Evolutionary conservation across 2,329 filamentous ascomycete species (phyloP).

Genomic region (Colletotrichum sp.): DNA sequence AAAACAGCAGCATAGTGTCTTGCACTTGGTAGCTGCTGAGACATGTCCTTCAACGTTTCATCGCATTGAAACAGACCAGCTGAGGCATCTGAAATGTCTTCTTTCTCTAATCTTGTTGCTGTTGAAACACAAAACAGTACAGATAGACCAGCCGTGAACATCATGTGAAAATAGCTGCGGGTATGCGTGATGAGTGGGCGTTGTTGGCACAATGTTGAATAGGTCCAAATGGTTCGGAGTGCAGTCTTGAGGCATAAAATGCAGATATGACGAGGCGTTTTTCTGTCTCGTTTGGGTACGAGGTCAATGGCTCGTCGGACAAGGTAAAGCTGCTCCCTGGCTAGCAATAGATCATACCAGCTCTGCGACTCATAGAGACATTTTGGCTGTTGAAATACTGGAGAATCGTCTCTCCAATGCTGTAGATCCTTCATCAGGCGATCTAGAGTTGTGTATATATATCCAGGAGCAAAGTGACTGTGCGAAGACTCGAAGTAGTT

Average conservation of each 20-base stretch:
- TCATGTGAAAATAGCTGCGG: conserved; percentile 51
- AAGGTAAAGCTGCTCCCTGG: conserved; percentile 43
- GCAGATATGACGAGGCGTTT: conserved; percentile 35
- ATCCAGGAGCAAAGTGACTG: conserved; percentile 18
- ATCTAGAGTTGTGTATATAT: conserved; percentile 28
- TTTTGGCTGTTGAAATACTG: conserved; percentile 32
- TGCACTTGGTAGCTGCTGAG: conserved; percentile 28
- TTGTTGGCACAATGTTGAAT: conserved; percentile 36
- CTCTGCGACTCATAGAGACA: conserved; percentile 46
- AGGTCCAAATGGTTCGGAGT: conserved; percentile 38
- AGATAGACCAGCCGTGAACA: conserved; percentile 47
- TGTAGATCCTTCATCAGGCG: conserved; percentile 36
- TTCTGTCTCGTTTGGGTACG: conserved; percentile 34
- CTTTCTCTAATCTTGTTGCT: background rate
- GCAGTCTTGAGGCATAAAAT: conserved; percentile 38
- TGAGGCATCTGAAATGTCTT: background rate
- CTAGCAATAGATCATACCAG: conserved; percentile 47
- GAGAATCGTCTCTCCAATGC: conserved; percentile 36
- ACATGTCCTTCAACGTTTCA: conserved; percentile 27
- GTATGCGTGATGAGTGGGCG: conserved; percentile 43
- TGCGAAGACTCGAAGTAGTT: background rate
- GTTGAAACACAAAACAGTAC: conserved; percentile 33
- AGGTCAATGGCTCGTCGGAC: conserved; percentile 44
- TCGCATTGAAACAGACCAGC: conserved; percentile 22
- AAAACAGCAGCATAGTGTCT: conserved; percentile 29